Base-by-base conservation (phyloP, 495 filamentous ascomycete species). In the Penicillium tannophilum region DNA sequence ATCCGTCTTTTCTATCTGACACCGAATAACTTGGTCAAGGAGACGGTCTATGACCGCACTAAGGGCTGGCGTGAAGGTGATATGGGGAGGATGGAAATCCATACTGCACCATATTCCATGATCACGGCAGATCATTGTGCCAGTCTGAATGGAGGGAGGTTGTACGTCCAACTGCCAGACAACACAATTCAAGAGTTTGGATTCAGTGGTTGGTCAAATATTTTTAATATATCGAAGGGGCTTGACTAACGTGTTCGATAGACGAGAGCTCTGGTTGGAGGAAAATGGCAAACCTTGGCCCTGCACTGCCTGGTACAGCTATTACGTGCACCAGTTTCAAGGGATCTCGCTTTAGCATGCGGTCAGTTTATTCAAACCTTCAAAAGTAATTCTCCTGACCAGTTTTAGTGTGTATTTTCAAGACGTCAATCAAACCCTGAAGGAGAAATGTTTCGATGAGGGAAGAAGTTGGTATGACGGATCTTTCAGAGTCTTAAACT, bases 401-500 rank as follows among this genome's bases (percentile, higher is more conserved):
- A 9, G 12, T n/a, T 59, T 14, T 41, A 63, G 63, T 6, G 43
- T 63, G 9, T 66, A 46, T 30, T 50, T 55, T 49, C 60, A 63
- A 53, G 48, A 57, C 33, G 10, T 2, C 9, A 12, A 53, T 24
- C 23, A 33, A n/a, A 39, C 14, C 7, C 35, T 57, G n/a, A 19
- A 52, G 2, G 56, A 66, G 35, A 58, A 54, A 43, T 54, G 52
- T 45, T 59, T 54, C 28, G 63, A 66, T 31, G 16, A 36, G 6
- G 44, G 56, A n/a, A 54, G 31, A 14, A 61, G 63, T 43, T 66
- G 64, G 64, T 66, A 66, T 28, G 51, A 54, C 11, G 61, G 58
- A n/a, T 5, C 4, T 31, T 42, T 45, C 19, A 52, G 52, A 33
- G 31, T 57, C 20, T 43, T 49, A 7, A 53, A 28, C 4, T 47